These are phyloP conservation scores for Flagelloscypha sp. DNA, from an alignment of 768 basidiomycete species.

Conservation along the genomic window DNA sequence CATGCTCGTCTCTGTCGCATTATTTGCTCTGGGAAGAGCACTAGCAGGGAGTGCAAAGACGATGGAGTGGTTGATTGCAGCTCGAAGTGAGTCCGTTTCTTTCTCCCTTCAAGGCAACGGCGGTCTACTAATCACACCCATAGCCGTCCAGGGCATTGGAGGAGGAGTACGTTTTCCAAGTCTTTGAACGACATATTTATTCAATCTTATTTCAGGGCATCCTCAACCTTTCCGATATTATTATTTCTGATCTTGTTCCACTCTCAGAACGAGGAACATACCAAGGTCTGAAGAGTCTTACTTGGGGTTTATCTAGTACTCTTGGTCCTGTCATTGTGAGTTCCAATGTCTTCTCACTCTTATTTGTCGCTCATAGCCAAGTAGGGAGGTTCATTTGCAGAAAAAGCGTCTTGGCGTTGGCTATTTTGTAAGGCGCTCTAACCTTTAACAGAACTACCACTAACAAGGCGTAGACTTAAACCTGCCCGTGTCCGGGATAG, in stretches of 20 bases:
- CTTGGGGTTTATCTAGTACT: constrained; percentile 14
- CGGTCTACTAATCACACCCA: neutral
- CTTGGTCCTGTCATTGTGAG: constrained; percentile 26
- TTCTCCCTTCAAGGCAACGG: neutral
- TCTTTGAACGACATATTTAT: too few relatives aligned
- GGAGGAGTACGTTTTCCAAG: too few relatives aligned
- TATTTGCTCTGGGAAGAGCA: constrained; percentile 36
- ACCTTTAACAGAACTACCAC: neutral
- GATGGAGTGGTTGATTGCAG: constrained; percentile 35
- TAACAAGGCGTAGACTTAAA: constrained; percentile 25
- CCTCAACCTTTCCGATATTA: constrained; percentile 28
- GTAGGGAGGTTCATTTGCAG: constrained; percentile 25
- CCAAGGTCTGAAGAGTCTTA: constrained; percentile 27
- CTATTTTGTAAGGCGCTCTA: constrained; percentile 22
- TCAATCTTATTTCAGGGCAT: too few relatives aligned
- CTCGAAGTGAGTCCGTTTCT: constrained; percentile 18
- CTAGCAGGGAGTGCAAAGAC: constrained; percentile 32
- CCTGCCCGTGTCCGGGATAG: constrained; percentile 26
- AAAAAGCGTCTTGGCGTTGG: constrained; percentile 29
- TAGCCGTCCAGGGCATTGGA: constrained; percentile 33
- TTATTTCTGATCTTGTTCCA: constrained; percentile 38
- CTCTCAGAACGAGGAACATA: constrained; percentile 35
- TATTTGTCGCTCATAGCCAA: constrained; percentile 15
- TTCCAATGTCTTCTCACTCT: constrained; percentile 23
- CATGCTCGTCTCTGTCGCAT: constrained; percentile 20